Evolutionary conservation across 345 rosid genomes (phyloP).

Genomic region (Eucalyptus regnans): DNA sequence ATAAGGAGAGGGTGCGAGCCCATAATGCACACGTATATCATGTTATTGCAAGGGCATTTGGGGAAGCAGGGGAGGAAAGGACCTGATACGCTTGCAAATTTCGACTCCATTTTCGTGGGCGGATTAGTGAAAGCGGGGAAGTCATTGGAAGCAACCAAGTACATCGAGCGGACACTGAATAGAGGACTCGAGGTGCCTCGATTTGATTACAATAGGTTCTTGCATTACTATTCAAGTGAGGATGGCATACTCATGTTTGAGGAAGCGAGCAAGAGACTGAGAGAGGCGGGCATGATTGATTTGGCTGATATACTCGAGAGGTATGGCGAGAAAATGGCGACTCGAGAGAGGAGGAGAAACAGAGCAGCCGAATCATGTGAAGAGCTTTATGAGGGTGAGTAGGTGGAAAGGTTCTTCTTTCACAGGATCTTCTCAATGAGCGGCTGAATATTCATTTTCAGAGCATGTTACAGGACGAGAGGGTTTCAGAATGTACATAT

Average conservation of each 20-base stretch:
- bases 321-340: slow-evolving; percentile 81
- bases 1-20: slow-evolving; percentile 75
- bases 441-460: background rate
- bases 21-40: slow-evolving; percentile 77
- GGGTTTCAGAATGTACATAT: background rate
- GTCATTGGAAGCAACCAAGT: slow-evolving; percentile 63
- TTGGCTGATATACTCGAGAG: slow-evolving; percentile 75
- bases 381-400: background rate
- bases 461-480: background rate
- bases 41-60: slow-evolving; percentile 82
- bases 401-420: background rate
- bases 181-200: slow-evolving; percentile 72
- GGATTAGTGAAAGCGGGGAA: slow-evolving; percentile 87
- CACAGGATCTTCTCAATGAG: background rate
- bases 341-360: slow-evolving; percentile 67
- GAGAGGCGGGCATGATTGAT: slow-evolving; percentile 60
- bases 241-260: slow-evolving; percentile 68
- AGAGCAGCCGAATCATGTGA: slow-evolving; percentile 10
- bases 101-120: slow-evolving; percentile 77
- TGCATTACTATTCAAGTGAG: slow-evolving; percentile 68
- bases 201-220: slow-evolving; percentile 77
- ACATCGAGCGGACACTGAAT: slow-evolving; percentile 54
- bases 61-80: slow-evolving; percentile 93
- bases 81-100: slow-evolving; percentile 53
- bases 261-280: slow-evolving; percentile 52